Evolutionary conservation across 257 asterid species (phyloP), one percentile per base, ranked within the genome.

Genomic region (Fraxinus quadrangulata): DNA sequence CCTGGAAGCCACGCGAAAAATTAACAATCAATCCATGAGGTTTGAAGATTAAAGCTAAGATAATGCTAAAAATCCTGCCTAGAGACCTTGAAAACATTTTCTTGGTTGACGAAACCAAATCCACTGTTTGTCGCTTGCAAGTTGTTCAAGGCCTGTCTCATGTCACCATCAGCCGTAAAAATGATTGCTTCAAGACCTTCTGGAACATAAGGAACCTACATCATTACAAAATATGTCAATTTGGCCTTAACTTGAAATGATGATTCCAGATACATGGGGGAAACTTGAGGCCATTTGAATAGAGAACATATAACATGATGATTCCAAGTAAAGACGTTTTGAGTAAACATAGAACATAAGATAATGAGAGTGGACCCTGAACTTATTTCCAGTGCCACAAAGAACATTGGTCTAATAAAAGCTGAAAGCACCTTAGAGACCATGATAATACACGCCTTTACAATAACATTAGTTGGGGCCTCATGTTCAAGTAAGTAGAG

Each of bases 161-260:
- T 96, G 77, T 96, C 99, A 74, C 99, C 99, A 87, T 96, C 98
- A 75, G 99, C 97, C 30, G 99, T 93, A 86, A 96, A 96, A 78
- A 96, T 93, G 78, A 96, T 88, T 21, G 99, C 98, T 82, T 93
- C 99, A 78, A 96, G 97, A 72, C 99, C 99, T 86, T 96, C 97
- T 0, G 98, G 98, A 75, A 82, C 96, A 86, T 93, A 96, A 73
- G 98, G 91, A 61, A 96, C 97, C 99, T 96, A 83, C 72, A 75
- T 24, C 80, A 71, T 51, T 66, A 72, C 39, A 61, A 75, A 75
- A 69, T 6, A 39, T 23, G 70, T 77, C 71, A 66, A 34, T 63
- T 51, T 31, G 16, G 51, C 33, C 17, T 24, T 14, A 59, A 56
- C 33, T 65, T 14, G 23, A 34, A 72, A 26, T 45, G 67, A 72